These are phyloP conservation scores for Globisporangium alternatum DNA, from an alignment of 352 stramenopile species.

Conservation along the genomic window DNA sequence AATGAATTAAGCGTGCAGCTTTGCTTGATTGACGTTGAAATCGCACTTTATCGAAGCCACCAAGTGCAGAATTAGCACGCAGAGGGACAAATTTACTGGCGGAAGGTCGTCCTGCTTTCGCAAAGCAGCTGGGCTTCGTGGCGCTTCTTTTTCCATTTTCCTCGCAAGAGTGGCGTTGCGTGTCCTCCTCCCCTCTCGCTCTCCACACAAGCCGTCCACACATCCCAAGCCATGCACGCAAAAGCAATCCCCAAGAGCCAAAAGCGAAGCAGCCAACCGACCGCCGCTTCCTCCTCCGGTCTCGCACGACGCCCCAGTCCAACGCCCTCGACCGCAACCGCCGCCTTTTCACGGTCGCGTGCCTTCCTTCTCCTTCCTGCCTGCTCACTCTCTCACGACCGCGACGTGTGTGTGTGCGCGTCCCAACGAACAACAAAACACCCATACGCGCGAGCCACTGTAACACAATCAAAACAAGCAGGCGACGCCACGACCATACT, in stretches of 20 bases:
- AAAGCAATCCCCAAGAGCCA: background rate
- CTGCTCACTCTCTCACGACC: background rate
- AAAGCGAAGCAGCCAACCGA: background rate
- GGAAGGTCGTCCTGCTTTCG: background rate
- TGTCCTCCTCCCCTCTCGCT: conserved; percentile 10
- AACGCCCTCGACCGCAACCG: background rate
- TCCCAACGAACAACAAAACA: conserved; percentile 13
- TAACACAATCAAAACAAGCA: background rate
- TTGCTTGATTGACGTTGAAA: background rate
- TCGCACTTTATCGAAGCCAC: background rate
- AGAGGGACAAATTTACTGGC: conserved; percentile 6
- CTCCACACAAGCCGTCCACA: conserved; percentile 1
- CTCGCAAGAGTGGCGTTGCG: background rate
- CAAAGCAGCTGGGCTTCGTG: conserved; percentile 1
- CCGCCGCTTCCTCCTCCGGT: background rate
- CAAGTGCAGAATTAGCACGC: background rate
- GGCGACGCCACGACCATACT: too few species aligned
- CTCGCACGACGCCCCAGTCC: background rate
- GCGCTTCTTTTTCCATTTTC: conserved; percentile 1
- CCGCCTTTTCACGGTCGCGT: background rate
- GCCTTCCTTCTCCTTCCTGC: background rate
- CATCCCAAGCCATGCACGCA: background rate
- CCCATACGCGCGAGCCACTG: background rate
- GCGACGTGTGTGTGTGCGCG: background rate
- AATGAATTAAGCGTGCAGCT: background rate